Base-by-base conservation (phyloP, 2,329 filamentous ascomycete genomes). In the Fusarium coicis region DNA sequence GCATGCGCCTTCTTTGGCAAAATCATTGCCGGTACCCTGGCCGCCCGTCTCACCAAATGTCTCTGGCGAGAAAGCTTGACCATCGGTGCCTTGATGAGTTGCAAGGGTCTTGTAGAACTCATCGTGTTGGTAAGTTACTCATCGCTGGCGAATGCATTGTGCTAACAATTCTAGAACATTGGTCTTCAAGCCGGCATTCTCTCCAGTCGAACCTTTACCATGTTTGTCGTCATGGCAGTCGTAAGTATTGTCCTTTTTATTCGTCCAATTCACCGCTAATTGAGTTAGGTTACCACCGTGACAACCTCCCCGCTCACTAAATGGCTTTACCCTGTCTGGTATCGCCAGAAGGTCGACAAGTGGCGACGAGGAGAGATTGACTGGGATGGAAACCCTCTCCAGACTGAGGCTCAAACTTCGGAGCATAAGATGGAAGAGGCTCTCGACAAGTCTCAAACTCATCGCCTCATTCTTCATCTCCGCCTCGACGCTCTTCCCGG, bases 181-280 rank as follows among this genome's bases (percentile, higher is more conserved):
- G 94, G 95, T 49, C 86, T 95, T 5, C 91, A 96, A 84, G 94
- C 95, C 26, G 90, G 90, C 40, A 97, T 97, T 68, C 85, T 97
- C 23, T 95, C 93, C 66, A 88, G 87, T 1, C 87, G 93, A 21
- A 97, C 94, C 0, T 97, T 97, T 77, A 97, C 95, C 58, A 97
- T 97, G 61, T 97, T 97, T 75, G 94, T 97, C 28, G 93, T 97
- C 78, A 97, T 97, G 95, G 95, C 95, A 14, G 85, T 97, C 5
- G 86, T 76, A 75, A 50, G 74, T 52, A 16, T 43, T n/a, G 4
- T 28, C 26, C 1, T 6, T 6, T 23, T 11, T 18, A 2, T 23
- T 28, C 8, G 7, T 10, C 16, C 5, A 19, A 7, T 7, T 15
- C 19, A 14, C 14, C 18, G 32, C 55, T 76, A 56, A 74, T 34